phyloP scores from a whole-genome alignment of 106 monocot species.

The Narthecium ossifragum region DNA sequence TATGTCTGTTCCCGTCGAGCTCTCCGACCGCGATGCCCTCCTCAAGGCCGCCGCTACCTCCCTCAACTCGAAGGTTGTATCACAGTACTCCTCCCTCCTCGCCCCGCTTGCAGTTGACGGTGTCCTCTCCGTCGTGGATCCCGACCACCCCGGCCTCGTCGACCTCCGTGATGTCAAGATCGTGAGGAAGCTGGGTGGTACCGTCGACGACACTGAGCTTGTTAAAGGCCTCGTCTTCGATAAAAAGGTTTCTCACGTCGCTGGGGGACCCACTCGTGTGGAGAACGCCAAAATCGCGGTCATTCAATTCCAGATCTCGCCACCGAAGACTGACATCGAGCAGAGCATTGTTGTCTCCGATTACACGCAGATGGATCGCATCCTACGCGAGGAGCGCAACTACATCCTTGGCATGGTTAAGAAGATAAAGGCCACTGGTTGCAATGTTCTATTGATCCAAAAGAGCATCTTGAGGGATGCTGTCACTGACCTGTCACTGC shows the following conservation, averaged over 20 bases:
- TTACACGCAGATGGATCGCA: slow-evolving; percentile 92
- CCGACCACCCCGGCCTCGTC: slow-evolving; percentile 70
- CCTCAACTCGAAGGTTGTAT: slow-evolving; percentile 85
- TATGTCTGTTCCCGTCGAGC: slow-evolving; percentile 73
- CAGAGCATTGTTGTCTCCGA: slow-evolving; percentile 91
- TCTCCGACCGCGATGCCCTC: slow-evolving; percentile 78
- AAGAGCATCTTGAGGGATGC: slow-evolving; percentile 95
- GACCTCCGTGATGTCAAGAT: slow-evolving; percentile 75
- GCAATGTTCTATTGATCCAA: slow-evolving; percentile 91
- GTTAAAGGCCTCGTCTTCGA: slow-evolving; percentile 79
- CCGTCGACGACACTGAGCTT: slow-evolving; percentile 88
- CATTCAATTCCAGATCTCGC: slow-evolving; percentile 94
- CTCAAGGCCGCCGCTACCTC: slow-evolving; percentile 92
- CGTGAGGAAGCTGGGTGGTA: slow-evolving; percentile 91
- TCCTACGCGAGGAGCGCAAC: slow-evolving; percentile 85
- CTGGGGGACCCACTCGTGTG: slow-evolving; percentile 73
- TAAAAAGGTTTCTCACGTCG: slow-evolving; percentile 77
- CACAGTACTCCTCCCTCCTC: slow-evolving; percentile 90
- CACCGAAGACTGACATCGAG: slow-evolving; percentile 95
- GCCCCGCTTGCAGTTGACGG: slow-evolving; percentile 86
- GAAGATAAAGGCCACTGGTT: slow-evolving; percentile 82
- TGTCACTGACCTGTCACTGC: slow-evolving; percentile 88
- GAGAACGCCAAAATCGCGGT: slow-evolving; percentile 94
- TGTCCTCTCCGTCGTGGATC: slow-evolving; percentile 71
- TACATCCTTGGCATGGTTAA: slow-evolving; percentile 88